Evolutionary conservation across 1,284 basidiomycete genomes (phyloP), one percentile per base, ranked within the genome.

Genomic region (Ceraceosorus guamensis): DNA sequence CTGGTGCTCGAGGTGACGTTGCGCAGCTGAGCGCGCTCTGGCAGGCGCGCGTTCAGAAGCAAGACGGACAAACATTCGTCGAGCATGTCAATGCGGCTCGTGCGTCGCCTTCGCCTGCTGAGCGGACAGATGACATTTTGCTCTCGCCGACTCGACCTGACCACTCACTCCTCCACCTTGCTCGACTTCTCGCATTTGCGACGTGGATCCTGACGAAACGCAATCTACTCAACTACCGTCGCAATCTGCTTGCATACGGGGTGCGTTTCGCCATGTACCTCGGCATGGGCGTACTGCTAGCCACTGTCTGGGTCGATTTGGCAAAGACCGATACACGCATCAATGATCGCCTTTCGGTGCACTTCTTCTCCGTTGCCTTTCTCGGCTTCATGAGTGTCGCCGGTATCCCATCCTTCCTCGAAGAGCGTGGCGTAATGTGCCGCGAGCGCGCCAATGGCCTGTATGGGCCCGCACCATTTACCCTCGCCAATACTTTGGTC

Each of bases 171-270:
- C 10, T 32, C 11, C 47, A 10, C 4, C 5, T 10, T 5, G 32
- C 49, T 8, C 7, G 44, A 14, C 7, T 10, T 10, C 47, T 48
- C 18, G 18, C 16, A 13, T 32, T 6, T 0, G 35, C 37, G 4
- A 65, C 61, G 1, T 13, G 48, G 24, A 55, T 53, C 0, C 50
- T 68, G 33, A 62, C 62, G 4, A 34, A 55, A 3, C 52, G 66
- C 13, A 68, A 66, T 51, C n/a, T 55, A 8, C 39, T 70, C 48
- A 70, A 70, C 57, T 70, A 68, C 52, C 46, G 56, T 24, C 66
- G 73, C 16, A 84, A 85, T 67, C 64, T 84, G 1, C 76, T 85
- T 35, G 83, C 83, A 2, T 85, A 84, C 68, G 83, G 83, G n/a
- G 79, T 85, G 3, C 77, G 83, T 35, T 63, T 80, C 0, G 83